These are phyloP conservation scores for Trichophyton equinum DNA, from an alignment of 2,329 filamentous ascomycete genomes.

Conservation along the genomic window DNA sequence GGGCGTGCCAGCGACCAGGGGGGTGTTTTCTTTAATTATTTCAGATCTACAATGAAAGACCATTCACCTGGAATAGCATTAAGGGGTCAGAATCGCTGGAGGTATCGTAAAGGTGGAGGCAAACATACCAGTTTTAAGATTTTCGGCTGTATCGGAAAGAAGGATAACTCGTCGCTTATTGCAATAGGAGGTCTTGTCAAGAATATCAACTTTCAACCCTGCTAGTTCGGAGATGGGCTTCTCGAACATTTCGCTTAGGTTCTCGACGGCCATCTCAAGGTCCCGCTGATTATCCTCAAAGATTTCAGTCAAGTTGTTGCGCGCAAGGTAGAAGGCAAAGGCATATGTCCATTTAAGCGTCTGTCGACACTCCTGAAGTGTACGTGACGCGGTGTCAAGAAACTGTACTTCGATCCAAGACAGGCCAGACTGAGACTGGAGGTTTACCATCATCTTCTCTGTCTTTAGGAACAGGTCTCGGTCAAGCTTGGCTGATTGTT, in stretches of 20 bases:
- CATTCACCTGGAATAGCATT: slow-evolving; percentile 27
- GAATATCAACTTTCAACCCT: slow-evolving; percentile 85
- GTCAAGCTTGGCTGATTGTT: slow-evolving; percentile 91
- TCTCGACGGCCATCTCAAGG: slow-evolving; percentile 91
- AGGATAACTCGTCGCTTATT: slow-evolving; percentile 83
- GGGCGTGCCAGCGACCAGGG: not conserved
- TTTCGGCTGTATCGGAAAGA: slow-evolving; percentile 83
- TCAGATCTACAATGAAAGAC: slow-evolving; percentile 32
- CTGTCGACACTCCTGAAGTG: slow-evolving; percentile 91
- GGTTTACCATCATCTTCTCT: slow-evolving; percentile 96
- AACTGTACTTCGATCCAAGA: slow-evolving; percentile 99
- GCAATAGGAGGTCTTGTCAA: slow-evolving; percentile 97
- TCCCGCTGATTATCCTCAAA: slow-evolving; percentile 99
- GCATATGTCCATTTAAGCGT: slow-evolving; percentile 99
- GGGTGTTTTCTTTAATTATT: not conserved
- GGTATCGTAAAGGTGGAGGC: not conserved
- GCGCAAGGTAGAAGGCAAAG: slow-evolving; percentile 92
- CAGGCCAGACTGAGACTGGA: slow-evolving; percentile 87
- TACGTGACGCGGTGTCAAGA: slow-evolving; percentile 81
- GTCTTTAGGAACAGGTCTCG: slow-evolving; percentile 94
- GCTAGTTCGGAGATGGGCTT: slow-evolving; percentile 82
- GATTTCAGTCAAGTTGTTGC: slow-evolving; percentile 91
- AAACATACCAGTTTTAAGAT: slow-evolving; percentile 67
- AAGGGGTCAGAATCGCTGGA: not conserved
- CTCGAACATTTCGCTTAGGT: slow-evolving; percentile 97